Evolutionary conservation across 1,284 basidiomycete species (phyloP).

Genomic region (Ceratobasidium sp.): DNA sequence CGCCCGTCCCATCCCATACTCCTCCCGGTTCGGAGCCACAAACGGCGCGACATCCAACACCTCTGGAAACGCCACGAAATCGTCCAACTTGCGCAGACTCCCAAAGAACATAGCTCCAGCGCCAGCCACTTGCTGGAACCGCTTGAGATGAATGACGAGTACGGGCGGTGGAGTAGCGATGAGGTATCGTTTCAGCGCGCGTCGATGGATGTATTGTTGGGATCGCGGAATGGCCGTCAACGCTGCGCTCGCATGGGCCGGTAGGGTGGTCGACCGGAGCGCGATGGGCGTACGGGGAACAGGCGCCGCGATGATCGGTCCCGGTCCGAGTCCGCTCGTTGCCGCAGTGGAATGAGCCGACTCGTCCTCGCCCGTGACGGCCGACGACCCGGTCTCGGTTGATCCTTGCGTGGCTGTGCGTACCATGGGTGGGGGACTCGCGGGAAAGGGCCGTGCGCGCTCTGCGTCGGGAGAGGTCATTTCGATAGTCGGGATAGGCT

Average conservation of each 20-base stretch:
- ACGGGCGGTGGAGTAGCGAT: slow-evolving; percentile 89
- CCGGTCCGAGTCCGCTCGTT: not conserved
- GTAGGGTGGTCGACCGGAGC: slow-evolving; percentile 49
- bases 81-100: slow-evolving; percentile 86
- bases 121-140: slow-evolving; percentile 83
- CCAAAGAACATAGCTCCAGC: slow-evolving; percentile 64
- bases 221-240: slow-evolving; percentile 57
- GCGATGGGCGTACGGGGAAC: slow-evolving; percentile 36
- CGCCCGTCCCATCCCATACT: slow-evolving; percentile 65
- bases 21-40: slow-evolving; percentile 84
- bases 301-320: slow-evolving; percentile 14
- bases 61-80: slow-evolving; percentile 90
- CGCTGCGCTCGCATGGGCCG: not conserved
- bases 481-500: slow-evolving; percentile 36
- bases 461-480: slow-evolving; percentile 44
- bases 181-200: slow-evolving; percentile 94
- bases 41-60: slow-evolving; percentile 87
- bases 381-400: slow-evolving; percentile 3
- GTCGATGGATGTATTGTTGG: slow-evolving; percentile 79
- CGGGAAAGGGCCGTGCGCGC: slow-evolving; percentile 25
- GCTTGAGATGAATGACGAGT: slow-evolving; percentile 92
- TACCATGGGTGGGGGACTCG: slow-evolving; percentile 19
- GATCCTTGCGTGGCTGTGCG: slow-evolving; percentile 1
- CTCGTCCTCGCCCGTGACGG: not conserved
- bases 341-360: not conserved